Evolutionary conservation across 2,329 filamentous ascomycete genomes (phyloP).

Genomic region (Cytospora schulzeri): DNA sequence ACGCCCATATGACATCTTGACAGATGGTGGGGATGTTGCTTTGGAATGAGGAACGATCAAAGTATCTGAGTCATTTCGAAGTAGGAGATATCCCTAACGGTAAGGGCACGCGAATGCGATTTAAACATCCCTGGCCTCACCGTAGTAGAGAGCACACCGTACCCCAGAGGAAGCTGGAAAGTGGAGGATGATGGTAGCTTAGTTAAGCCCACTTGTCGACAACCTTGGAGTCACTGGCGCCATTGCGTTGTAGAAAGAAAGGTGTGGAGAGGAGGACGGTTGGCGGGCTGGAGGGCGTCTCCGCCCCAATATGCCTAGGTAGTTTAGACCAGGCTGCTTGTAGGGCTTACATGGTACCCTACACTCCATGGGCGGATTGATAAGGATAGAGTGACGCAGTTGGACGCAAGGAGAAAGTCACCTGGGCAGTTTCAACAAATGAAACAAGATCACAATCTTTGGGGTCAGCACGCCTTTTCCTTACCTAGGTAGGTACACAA

Average conservation of each 20-base stretch:
- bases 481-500: too few species aligned
- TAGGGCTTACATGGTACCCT: not conserved
- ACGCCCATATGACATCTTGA: not conserved
- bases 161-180: slow-evolving; percentile 1
- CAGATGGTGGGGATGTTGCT: slow-evolving; percentile 3
- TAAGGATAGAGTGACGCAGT: not conserved
- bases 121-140: slow-evolving; percentile 9
- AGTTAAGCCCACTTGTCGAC: slow-evolving; percentile 11
- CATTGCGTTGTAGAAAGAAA: slow-evolving; percentile 2
- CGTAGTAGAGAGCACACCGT: slow-evolving; percentile 13
- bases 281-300: slow-evolving; percentile 16
- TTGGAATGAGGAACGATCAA: slow-evolving; percentile 16
- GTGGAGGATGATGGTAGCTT: slow-evolving; percentile 15
- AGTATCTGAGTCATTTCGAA: slow-evolving; percentile 24
- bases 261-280: slow-evolving; percentile 9
- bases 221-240: slow-evolving; percentile 1
- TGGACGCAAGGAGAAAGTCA: not conserved
- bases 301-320: slow-evolving; percentile 6
- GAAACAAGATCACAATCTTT: too few species aligned
- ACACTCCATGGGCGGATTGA: too few species aligned
- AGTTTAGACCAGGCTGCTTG: not conserved
- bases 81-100: slow-evolving; percentile 20
- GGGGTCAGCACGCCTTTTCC: not conserved
- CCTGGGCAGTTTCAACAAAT: not conserved
- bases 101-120: slow-evolving; percentile 20